Evolutionary conservation across 1,284 basidiomycete genomes (phyloP).

Genomic region (Leccinum variabile): DNA sequence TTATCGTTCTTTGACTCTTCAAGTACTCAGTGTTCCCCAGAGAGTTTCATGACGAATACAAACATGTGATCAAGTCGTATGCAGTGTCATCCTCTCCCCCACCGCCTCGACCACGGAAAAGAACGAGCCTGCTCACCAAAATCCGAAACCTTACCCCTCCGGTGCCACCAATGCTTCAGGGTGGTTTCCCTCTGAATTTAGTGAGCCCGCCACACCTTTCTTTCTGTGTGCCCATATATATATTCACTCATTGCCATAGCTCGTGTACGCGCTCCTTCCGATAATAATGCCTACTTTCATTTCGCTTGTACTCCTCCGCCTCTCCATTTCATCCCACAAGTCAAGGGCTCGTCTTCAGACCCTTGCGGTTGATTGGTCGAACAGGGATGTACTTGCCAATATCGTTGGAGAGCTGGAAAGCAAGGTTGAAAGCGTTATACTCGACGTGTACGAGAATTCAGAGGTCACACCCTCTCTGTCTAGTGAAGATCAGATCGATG

Average conservation of each 20-base stretch:
- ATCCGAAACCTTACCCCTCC: conserved; percentile 37
- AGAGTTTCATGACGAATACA: conserved; percentile 55
- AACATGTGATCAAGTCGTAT: conserved; percentile 55
- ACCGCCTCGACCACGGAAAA: conserved; percentile 11
- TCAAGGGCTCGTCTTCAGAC: conserved; percentile 61
- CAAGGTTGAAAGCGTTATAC: conserved; percentile 52
- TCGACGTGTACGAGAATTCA: conserved; percentile 36
- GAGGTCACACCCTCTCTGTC: conserved; percentile 6
- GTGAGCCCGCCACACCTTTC: conserved; percentile 43
- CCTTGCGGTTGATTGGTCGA: conserved; percentile 52
- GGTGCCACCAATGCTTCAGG: conserved; percentile 65
- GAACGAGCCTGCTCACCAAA: conserved; percentile 44
- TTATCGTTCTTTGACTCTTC: conserved; percentile 4
- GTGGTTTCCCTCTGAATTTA: conserved; percentile 70
- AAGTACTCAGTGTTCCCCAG: conserved; percentile 37
- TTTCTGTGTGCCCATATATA: background rate
- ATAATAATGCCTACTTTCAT: conserved; percentile 63
- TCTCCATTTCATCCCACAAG: conserved; percentile 51
- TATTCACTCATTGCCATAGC: conserved; percentile 40
- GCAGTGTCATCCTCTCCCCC: conserved; percentile 39
- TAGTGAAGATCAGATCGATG: background rate
- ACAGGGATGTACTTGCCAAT: conserved; percentile 47
- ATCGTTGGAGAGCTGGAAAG: conserved; percentile 57
- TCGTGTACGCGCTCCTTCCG: conserved; percentile 57
- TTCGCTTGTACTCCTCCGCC: conserved; percentile 48